These are phyloP conservation scores for Orbilia ellipsospora DNA, from an alignment of 2,329 filamentous ascomycete species.

Conservation along the genomic window DNA sequence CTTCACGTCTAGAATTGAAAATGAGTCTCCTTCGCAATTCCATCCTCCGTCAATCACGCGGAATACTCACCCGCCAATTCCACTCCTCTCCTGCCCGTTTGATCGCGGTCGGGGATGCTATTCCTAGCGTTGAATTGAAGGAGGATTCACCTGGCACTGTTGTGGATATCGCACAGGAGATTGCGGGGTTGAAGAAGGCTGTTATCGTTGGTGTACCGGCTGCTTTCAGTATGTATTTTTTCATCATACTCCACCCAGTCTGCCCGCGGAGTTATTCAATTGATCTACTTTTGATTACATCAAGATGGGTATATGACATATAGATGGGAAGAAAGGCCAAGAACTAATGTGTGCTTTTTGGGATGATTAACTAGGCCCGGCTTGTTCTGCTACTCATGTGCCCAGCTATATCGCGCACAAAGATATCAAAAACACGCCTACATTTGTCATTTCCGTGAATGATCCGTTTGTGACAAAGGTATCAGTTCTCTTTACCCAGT, in stretches of 20 bases:
- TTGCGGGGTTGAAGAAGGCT: constrained; percentile 63
- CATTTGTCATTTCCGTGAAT: constrained; percentile 58
- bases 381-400: constrained; percentile 57
- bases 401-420: constrained; percentile 56
- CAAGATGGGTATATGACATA: neutral
- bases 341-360: neutral
- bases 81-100: constrained; percentile 72
- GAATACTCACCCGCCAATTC: constrained; percentile 65
- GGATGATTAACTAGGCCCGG: constrained; percentile 40
- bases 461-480: constrained; percentile 59
- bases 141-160: constrained; percentile 89
- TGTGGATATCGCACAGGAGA: constrained; percentile 83
- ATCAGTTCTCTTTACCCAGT: neutral
- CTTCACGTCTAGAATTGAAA: constrained; percentile 10
- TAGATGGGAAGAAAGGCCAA: neutral
- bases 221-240: constrained; percentile 56
- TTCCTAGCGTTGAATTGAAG: constrained; percentile 81
- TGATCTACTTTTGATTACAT: neutral
- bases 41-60: constrained; percentile 35
- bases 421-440: constrained; percentile 49
- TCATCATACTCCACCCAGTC: too few relatives aligned
- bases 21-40: constrained; percentile 44
- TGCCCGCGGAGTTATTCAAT: too few relatives aligned
- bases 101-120: constrained; percentile 80
- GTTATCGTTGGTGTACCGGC: constrained; percentile 59